These are phyloP conservation scores for Taphrina betulina DNA, from an alignment of 1,139 yeast genomes.

Conservation along the genomic window DNA sequence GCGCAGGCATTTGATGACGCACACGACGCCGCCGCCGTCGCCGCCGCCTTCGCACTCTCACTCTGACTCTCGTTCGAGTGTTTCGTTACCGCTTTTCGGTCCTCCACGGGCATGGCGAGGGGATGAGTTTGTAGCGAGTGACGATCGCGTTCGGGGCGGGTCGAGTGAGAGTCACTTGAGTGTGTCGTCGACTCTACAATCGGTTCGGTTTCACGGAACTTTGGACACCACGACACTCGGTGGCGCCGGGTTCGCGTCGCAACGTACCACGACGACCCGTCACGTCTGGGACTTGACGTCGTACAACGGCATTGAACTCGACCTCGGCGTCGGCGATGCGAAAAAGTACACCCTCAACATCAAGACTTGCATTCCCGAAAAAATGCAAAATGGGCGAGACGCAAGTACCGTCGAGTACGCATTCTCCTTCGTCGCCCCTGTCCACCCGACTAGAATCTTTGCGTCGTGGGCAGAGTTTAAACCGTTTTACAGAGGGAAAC, in stretches of 20 bases:
- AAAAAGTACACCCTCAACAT: constrained; percentile 27
- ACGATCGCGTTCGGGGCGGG: constrained; percentile 34
- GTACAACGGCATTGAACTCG: constrained; percentile 30
- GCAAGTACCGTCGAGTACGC: constrained; percentile 28
- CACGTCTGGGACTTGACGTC: constrained; percentile 28
- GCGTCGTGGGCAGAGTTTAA: constrained; percentile 22
- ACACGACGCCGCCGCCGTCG: no score
- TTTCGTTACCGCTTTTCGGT: constrained; percentile 23
- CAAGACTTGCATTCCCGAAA: constrained; percentile 19
- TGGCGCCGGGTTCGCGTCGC: constrained; percentile 35
- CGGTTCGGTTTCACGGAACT: constrained; percentile 31
- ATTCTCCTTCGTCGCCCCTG: constrained; percentile 17
- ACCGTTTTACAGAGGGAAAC: constrained; percentile 32
- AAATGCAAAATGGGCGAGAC: constrained; percentile 6
- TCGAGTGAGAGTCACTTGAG: constrained; percentile 12
- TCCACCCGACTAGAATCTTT: neutral
- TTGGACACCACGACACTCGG: constrained; percentile 33
- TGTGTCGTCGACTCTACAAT: constrained; percentile 1
- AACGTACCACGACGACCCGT: constrained; percentile 14
- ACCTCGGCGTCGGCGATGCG: constrained; percentile 20
- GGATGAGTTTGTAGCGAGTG: constrained; percentile 27
- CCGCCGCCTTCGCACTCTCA: no score
- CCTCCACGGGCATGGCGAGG: constrained; percentile 32
- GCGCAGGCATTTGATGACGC: no score
- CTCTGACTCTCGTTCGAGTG: no score